Evolutionary conservation across 768 basidiomycete genomes (phyloP), one percentile per base, ranked within the genome.

Genomic region (Phanerodontia chrysosporium): DNA sequence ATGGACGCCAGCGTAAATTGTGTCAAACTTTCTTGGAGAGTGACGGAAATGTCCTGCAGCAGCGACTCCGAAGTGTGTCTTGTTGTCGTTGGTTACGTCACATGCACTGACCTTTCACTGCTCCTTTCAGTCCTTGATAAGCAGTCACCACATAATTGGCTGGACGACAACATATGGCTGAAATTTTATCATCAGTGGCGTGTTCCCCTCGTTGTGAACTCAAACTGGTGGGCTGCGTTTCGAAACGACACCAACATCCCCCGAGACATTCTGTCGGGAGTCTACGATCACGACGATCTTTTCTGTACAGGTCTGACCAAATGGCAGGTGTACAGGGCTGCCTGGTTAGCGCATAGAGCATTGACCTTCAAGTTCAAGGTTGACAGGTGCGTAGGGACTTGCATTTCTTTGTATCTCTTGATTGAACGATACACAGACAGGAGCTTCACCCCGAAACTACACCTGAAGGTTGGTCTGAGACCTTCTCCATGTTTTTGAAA

Each of bases 181-280:
- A 88, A 88, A 65, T 85, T 91, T 1, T 98, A 98, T 70, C 85
- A 90, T 49, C 88, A 91, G 73, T 92, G 87, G 86, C 82, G 95
- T 29, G 83, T 83, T 0, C 94, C 95, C 0, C 76, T 98, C 12
- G 77, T 90, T 56, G 74, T 98, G 64, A 89, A 98, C 70, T 95
- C 94, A 3, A 98, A 97, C 68, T 98, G 95, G 95, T 98, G 95
- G 95, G 76, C 97, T 22, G 78, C 92, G 2, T 90, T 95, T 69
- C 75, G 80, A 45, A 86, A 95, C 61, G 94, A 97, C 72, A 67
- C 79, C 1, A 75, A 67, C 21, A 78, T 90, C 45, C 93, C 87
- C 9, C 71, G 67, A 7, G 45, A 65, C 1, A 70, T 74, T 7
- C 57, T 72, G 30, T 62, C 57, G 0, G 64, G 67, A 10, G 64